A percentile compares a stretch with the other conserved stretches of the same genome.
Evolutionary conservation across 768 basidiomycete species (phyloP).

Genomic region (Boletus vinaceobasis): DNA sequence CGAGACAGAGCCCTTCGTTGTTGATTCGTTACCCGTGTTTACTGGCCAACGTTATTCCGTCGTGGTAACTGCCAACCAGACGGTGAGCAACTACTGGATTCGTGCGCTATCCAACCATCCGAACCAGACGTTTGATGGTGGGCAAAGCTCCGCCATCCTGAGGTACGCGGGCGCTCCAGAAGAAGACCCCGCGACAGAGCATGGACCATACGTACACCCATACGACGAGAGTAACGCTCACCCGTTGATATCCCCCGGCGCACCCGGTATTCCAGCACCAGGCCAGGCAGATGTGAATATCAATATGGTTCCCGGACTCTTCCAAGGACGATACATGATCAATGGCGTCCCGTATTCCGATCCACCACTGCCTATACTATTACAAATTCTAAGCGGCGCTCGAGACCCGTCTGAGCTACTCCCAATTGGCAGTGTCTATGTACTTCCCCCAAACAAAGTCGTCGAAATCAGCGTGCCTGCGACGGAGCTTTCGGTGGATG

Average conservation of each 20-base stretch:
- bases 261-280: constrained; percentile 33
- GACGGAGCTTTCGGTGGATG: constrained; percentile 3
- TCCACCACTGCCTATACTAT: constrained; percentile 39
- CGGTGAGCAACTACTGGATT: constrained; percentile 40
- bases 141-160: constrained; percentile 39
- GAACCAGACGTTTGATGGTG: constrained; percentile 26
- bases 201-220: constrained; percentile 20
- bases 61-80: constrained; percentile 33
- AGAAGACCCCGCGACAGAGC: constrained; percentile 31
- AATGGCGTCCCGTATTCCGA: constrained; percentile 31
- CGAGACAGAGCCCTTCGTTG: constrained; percentile 36
- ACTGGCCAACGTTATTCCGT: constrained; percentile 51
- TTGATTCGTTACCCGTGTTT: constrained; percentile 44
- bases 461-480: constrained; percentile 43
- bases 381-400: constrained; percentile 41
- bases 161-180: constrained; percentile 38
- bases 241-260: constrained; percentile 27
- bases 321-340: constrained; percentile 15
- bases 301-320: constrained; percentile 35
- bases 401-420: constrained; percentile 35
- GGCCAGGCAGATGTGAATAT: constrained; percentile 40
- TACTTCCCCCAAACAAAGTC: constrained; percentile 39
- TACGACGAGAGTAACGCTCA: constrained; percentile 36
- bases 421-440: constrained; percentile 41
- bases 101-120: constrained; percentile 26